Base-by-base conservation (phyloP, 345 rosid species). In the Balakata baccata region DNA sequence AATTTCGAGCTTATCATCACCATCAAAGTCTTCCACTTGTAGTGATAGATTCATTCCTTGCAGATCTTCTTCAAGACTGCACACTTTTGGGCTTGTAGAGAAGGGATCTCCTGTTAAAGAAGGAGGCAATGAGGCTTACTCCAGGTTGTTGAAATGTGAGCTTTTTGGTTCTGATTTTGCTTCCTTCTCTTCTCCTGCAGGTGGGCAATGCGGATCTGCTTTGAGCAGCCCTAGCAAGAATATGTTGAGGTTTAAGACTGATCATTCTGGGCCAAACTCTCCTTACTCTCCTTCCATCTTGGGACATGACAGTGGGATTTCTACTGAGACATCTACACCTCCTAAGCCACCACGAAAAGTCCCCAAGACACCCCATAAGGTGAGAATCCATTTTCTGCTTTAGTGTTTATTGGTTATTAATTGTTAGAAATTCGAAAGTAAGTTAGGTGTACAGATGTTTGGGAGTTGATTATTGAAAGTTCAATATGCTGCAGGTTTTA, bases 281-380 rank as follows among this genome's bases (percentile, higher is more conserved):
- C 98, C 97, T 0, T 95, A 81, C 58, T 92, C 99, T 49, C 94
- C 99, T 65, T 95, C 96, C 0, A 70, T 95, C 29, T 73, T 91
- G 60, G 85, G 98, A 11, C 87, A 86, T 17, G 97, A 89, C 17
- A 83, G 79, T 80, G 93, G 88, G 11, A 62, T 85, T 68, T 83
- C 94, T 11, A 82, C 56, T 54, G 98, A 92, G 71, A 53, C 87
- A 18, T 89, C 96, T 49, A 89, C 97, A 3, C 90, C 97, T 73
- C 94, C 98, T 1, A 95, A 91, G 67, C 89, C 95, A 0, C 92
- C 93, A 0, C 79, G 99, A 77, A 95, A 95, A 81, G 98, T 92
- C 54, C 93, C 98, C 79, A 95, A 95, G 84, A 92, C 98, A 1
- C 97, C 98, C 49, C 99, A 91, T 61, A 95, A 95, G 98, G 99